Evolutionary conservation across 495 filamentous ascomycete species (phyloP).

Genomic region (Xylaria venustula): DNA sequence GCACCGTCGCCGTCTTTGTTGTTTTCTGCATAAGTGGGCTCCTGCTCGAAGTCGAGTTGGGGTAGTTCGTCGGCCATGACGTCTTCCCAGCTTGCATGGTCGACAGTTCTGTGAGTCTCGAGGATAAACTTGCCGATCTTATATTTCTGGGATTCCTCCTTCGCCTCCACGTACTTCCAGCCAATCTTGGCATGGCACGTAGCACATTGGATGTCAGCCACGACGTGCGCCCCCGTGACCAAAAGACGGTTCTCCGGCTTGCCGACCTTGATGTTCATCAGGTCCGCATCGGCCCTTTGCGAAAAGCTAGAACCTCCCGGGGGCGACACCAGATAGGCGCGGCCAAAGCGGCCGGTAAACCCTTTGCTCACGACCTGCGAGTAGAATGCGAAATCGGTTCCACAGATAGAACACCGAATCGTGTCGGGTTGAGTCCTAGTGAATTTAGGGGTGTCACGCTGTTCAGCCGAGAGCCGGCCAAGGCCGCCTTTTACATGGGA

Average conservation of each 20-base stretch:
- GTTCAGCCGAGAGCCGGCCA: conserved; percentile 9
- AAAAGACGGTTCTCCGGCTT: conserved; percentile 66
- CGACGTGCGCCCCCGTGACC: conserved; percentile 73
- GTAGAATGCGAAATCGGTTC: conserved; percentile 70
- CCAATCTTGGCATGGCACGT: conserved; percentile 71
- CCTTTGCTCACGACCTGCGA: conserved; percentile 86
- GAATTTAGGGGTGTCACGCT: conserved; percentile 19
- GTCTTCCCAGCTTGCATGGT: conserved; percentile 69
- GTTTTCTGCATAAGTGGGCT: no score
- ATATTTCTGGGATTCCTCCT: conserved; percentile 78
- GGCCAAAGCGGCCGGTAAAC: conserved; percentile 91
- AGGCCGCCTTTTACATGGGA: conserved; percentile 10
- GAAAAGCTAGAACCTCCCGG: conserved; percentile 31
- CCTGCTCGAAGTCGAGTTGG: conserved; percentile 16
- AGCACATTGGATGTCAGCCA: conserved; percentile 53
- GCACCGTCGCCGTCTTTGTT: conserved; percentile 16
- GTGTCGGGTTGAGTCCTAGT: conserved; percentile 39
- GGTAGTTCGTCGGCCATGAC: conserved; percentile 22
- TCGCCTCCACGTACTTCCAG: conserved; percentile 91
- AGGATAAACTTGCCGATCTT: conserved; percentile 97
- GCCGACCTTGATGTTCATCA: conserved; percentile 49
- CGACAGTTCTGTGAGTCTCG: conserved; percentile 73
- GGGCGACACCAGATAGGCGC: conserved; percentile 80
- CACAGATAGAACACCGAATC: conserved; percentile 72
- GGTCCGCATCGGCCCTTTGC: conserved; percentile 23